phyloP scores from a whole-genome alignment of 108 stramenopile species.

The Hondaea fermentalgiana region DNA sequence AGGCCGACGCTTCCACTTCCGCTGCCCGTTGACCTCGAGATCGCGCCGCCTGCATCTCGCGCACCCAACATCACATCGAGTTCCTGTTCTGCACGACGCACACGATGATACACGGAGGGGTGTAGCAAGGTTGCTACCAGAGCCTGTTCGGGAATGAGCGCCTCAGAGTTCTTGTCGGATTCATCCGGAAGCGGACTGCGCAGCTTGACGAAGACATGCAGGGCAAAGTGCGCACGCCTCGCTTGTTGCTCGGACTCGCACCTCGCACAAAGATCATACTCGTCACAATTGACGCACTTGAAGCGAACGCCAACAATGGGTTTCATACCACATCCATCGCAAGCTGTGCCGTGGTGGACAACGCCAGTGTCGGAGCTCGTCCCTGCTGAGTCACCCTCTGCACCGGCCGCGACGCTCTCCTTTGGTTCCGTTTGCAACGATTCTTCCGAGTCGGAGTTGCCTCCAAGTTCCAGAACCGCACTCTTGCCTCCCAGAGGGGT shows the following conservation, averaged over 20 bases:
- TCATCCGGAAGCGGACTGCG: background rate
- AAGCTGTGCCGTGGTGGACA: constrained; percentile 2
- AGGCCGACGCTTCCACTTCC: background rate
- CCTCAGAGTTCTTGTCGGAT: background rate
- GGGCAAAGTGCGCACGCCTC: background rate
- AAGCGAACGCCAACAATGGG: constrained; percentile 16
- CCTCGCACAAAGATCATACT: constrained; percentile 25
- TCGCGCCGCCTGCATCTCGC: background rate
- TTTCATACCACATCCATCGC: constrained; percentile 21
- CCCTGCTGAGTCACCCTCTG: too few species aligned
- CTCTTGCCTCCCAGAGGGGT: too few species aligned
- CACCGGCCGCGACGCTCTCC: too few species aligned
- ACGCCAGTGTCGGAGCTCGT: too few species aligned
- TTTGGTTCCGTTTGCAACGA: too few species aligned
- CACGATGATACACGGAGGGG: background rate
- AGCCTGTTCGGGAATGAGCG: background rate
- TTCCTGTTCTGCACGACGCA: background rate
- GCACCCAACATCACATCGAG: background rate
- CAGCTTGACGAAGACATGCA: background rate
- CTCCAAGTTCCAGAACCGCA: too few species aligned
- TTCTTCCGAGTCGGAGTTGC: too few species aligned
- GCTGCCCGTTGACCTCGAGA: too few species aligned
- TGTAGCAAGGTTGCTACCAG: background rate
- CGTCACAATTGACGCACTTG: constrained; percentile 7
- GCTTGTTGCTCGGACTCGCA: constrained; percentile 16